phyloP scores from a whole-genome alignment of 345 rosid species.

The Corchorus capsularis region DNA sequence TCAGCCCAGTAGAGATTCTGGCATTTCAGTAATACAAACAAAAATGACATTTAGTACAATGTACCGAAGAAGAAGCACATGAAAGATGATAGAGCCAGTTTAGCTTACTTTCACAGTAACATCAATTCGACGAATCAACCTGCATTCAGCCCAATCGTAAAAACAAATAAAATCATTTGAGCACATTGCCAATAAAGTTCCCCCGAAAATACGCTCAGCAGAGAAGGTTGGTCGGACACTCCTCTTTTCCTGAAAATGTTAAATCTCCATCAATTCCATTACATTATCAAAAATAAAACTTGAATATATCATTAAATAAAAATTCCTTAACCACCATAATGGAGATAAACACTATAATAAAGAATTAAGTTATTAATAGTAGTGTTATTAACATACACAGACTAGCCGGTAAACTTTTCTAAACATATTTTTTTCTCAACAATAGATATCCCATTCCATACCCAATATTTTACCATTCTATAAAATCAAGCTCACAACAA shows the following conservation, averaged over 20 bases:
- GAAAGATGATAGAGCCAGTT: slow-evolving; percentile 13
- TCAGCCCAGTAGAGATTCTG: slow-evolving; percentile 99
- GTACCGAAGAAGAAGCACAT: slow-evolving; percentile 17
- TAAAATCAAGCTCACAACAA: background rate
- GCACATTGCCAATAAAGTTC: slow-evolving; percentile 95
- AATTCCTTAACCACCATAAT: slow-evolving; percentile 2
- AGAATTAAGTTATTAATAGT: background rate
- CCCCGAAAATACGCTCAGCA: slow-evolving; percentile 90
- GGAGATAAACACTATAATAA: background rate
- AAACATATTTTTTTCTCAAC: background rate
- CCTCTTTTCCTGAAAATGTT: slow-evolving; percentile 74
- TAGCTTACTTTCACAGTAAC: slow-evolving; percentile 91
- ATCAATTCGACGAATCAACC: slow-evolving; percentile 95
- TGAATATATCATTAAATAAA: background rate
- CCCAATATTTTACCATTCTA: background rate
- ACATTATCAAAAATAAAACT: slow-evolving; percentile 14
- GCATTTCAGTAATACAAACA: slow-evolving; percentile 28
- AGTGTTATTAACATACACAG: background rate
- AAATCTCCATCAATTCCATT: slow-evolving; percentile 28
- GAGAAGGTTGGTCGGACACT: slow-evolving; percentile 94
- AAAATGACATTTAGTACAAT: slow-evolving; percentile 3
- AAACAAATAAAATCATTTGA: slow-evolving; percentile 97
- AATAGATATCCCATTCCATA: background rate
- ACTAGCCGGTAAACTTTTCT: background rate
- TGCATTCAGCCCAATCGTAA: slow-evolving; percentile 99